Percentiles rank a stretch among this genome's conserved stretches.
Conservation (phyloP, 192 early-diverging fungal genomes). For the Rhizoclosmatium globosum region DNA sequence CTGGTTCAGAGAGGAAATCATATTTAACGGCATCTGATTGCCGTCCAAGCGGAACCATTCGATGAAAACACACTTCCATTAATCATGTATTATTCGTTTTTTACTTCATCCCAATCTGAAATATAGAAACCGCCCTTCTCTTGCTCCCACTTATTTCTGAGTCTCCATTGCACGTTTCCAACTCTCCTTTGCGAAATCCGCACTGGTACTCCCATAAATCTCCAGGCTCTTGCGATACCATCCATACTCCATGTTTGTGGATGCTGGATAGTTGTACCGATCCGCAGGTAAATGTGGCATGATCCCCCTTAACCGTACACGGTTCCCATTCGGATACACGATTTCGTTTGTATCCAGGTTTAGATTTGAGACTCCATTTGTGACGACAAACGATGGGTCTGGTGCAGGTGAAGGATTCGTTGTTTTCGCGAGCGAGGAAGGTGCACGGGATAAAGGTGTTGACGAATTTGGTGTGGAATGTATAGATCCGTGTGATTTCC, state of each 20-base stretch:
- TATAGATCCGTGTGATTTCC: no score
- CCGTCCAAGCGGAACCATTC: no score
- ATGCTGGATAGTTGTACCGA: constrained; percentile 39
- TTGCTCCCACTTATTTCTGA: neutral
- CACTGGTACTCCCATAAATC: constrained; percentile 44
- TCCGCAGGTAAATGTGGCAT: constrained; percentile 6
- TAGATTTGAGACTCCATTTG: neutral
- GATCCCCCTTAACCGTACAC: neutral
- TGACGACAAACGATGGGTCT: constrained; percentile 1
- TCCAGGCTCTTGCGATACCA: constrained; percentile 41
- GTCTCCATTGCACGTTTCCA: constrained; percentile 22
- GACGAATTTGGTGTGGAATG: no score
- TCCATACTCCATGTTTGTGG: constrained; percentile 44
- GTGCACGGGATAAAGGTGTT: neutral
- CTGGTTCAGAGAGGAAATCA: no score
- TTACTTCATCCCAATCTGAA: no score
- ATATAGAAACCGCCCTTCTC: no score
- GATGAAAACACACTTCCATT: no score
- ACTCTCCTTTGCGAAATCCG: constrained; percentile 41
- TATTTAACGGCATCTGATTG: no score
- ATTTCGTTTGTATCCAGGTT: neutral
- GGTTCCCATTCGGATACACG: neutral
- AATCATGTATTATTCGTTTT: no score
- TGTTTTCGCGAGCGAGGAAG: neutral
- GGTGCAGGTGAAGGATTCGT: neutral